Base-by-base conservation (phyloP, 2,329 filamentous ascomycete genomes). In the Phyllosticta citribraziliensis region DNA sequence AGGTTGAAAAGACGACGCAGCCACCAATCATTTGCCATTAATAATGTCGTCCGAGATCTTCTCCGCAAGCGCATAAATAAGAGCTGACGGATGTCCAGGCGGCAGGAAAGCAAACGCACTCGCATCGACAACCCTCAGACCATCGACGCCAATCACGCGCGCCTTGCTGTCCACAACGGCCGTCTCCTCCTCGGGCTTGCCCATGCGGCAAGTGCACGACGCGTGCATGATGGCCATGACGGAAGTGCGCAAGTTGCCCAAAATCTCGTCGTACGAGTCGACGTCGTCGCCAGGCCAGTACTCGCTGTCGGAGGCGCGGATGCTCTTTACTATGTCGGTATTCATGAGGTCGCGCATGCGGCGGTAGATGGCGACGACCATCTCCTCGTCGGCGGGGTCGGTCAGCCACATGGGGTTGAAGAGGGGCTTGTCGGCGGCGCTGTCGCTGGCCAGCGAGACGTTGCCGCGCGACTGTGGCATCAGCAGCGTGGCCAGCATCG, bases 61-160 rank as follows among this genome's bases (percentile, higher is more conserved):
- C 53, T 65, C 63, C n/a, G 59, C 59, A 20, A 61, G n/a, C 54
- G 52, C 52, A 22, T 61, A 61, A 53, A 61, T 33, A 2, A 33
- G 35, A 3, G 27, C 47, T 19, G 33, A 33, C 50, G 59, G 59
- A 22, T 57, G 59, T 14, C 73, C 73, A 2, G 73, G 73, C 24
- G 72, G 72, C n/a, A 72, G 60, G 9, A 74, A 63, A 0, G 72
- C 64, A 35, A 74, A 70, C 20, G 66, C 64, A 19, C 63, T 65
- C 5, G 70, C 68, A 66, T 78, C 75, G 19, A 75, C 73, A 0
- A 78, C 71, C 24, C 76, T 66, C 51, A 78, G 58, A 1, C 70
- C 69, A 27, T 73, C 60, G 6, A 75, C 69, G 1, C 75, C 74
- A 58, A 68, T 68, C 22, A 78, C 75, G 50, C 67, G 68, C 24